Evolutionary conservation across 2,329 filamentous ascomycete species (phyloP).

Genomic region (Plenodomus tracheiphilus): DNA sequence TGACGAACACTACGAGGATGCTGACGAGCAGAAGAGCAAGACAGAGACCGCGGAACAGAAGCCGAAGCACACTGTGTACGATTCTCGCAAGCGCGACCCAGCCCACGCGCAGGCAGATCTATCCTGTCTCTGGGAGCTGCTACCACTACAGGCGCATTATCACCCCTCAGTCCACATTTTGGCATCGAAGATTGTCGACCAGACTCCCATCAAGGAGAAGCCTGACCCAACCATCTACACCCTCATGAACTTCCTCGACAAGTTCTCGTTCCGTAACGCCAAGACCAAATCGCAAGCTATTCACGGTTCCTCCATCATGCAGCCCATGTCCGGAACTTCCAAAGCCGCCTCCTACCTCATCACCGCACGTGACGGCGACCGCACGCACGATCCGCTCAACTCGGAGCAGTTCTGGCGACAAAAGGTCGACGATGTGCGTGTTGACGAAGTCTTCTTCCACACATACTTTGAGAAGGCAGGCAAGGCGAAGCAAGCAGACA

Average conservation of each 20-base stretch:
- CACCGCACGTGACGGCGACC: constrained; percentile 61
- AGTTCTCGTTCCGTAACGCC: constrained; percentile 96
- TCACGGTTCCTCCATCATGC: constrained; percentile 92
- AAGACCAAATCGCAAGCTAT: constrained; percentile 65
- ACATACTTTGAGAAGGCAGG: constrained; percentile 81
- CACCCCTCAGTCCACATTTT: constrained; percentile 91
- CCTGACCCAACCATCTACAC: constrained; percentile 89
- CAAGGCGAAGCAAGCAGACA: constrained; percentile 58
- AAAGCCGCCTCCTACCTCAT: constrained; percentile 65
- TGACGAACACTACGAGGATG: constrained; percentile 71
- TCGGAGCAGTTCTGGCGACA: constrained; percentile 88
- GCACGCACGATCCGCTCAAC: constrained; percentile 71
- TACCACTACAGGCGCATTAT: constrained; percentile 80
- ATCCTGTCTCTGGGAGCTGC: constrained; percentile 90
- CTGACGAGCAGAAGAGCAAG: constrained; percentile 50
- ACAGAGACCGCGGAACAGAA: constrained; percentile 15
- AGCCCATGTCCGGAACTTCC: constrained; percentile 73
- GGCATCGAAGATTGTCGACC: constrained; percentile 70
- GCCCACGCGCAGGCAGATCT: constrained; percentile 90
- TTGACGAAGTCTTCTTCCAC: constrained; percentile 97
- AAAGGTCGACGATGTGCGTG: constrained; percentile 83
- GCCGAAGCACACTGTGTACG: constrained; percentile 58
- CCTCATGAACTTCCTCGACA: constrained; percentile 92
- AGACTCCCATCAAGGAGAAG: constrained; percentile 76
- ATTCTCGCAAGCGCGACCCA: constrained; percentile 88